Evolutionary conservation across 2,329 filamentous ascomycete species (phyloP), one percentile per base, ranked within the genome.

Genomic region (Epichloe uncinata): DNA sequence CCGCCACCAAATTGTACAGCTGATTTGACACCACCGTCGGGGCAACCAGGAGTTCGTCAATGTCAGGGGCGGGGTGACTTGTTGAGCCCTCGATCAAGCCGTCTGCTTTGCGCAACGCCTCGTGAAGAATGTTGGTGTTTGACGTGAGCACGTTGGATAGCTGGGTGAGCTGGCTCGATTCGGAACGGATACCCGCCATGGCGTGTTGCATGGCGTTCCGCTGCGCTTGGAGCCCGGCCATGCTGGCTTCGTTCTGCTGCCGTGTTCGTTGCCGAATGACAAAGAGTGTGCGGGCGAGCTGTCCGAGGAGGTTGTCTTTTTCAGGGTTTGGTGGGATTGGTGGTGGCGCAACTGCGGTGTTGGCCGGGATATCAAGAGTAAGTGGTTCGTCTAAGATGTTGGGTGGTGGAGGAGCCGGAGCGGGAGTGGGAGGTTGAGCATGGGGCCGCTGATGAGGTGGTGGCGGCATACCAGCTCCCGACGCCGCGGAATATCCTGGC

Each of bases 311-410:
- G 18, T 85, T 84, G 65, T 97, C 89, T 63, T 95, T 96, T 67
- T 97, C 88, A 0, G 93, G 93, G 60, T 98, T 98, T 0, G 89
- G 90, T 0, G 93, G 91, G 34, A 96, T 88, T 0, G 91, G 90
- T 0, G 93, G 91, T 1, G 88, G 80, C 5, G 84, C 75, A 7
- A 81, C 63, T 20, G 74, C 69, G 0, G 71, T 68, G 4, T 69
- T 64, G 1, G 71, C 66, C 2, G 77, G 72, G 12, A 77, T 68
- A 15, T 70, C 58, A 22, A 79, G 65, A 9, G 72, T 73, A 13
- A 81, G 64, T 34, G 78, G 77, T 49, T 77, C 76, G 53, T 81
- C 78, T 57, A 82, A 72, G 26, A 69, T 57, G 59, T 82, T 77
- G 2, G 68, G 75, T 26, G 66, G 73, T 26, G 66, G 73, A 49